Evolutionary conservation across 208 protist species (phyloP).

Genomic region (Angomonas deanei): DNA sequence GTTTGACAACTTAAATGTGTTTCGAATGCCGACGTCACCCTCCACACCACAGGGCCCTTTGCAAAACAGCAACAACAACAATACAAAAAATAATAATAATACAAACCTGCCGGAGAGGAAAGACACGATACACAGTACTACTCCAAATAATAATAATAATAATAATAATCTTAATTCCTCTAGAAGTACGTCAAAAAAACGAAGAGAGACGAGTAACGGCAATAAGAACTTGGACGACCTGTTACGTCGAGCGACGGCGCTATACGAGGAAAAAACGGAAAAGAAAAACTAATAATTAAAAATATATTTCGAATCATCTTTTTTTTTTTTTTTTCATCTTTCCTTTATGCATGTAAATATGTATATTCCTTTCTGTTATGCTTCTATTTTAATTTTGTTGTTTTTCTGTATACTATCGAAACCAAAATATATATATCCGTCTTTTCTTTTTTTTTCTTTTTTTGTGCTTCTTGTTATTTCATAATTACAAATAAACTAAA

Average conservation of each 20-base stretch:
- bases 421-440: conserved; percentile 2
- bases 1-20: neutral
- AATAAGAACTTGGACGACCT: conserved; percentile 12
- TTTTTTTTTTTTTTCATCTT: conserved; percentile 17
- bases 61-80: too few relatives aligned
- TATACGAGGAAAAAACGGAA: conserved; percentile 4
- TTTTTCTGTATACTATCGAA: conserved; percentile 3
- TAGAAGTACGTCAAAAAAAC: neutral
- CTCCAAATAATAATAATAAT: neutral
- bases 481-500: neutral
- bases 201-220: neutral
- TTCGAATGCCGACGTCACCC: neutral
- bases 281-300: neutral
- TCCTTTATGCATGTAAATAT: too few relatives aligned
- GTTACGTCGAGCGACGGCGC: neutral
- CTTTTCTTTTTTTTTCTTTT: conserved; percentile 18
- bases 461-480: neutral
- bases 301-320: conserved; percentile 5
- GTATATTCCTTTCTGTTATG: too few relatives aligned
- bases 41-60: too few relatives aligned
- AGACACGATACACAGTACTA: neutral
- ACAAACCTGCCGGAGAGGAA: neutral
- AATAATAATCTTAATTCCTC: neutral
- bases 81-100: neutral
- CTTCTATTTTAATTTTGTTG: conserved; percentile 8